Base-by-base conservation (phyloP, 768 basidiomycete genomes). In the Exidia glandulosa region DNA sequence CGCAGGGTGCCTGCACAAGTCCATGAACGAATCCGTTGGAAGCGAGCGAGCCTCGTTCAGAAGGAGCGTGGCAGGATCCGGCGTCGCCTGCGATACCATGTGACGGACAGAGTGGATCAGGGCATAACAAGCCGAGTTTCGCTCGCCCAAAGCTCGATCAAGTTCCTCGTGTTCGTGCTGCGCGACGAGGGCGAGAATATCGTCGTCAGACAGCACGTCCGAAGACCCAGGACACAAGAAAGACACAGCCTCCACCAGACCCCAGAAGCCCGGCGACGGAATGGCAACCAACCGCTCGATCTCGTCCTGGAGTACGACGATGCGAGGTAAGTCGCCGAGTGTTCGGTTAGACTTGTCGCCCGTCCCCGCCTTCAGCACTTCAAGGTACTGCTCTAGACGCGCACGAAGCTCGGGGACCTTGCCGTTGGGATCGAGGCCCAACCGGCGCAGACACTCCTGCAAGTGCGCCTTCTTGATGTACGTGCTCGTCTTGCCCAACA, bases 211-310 rank as follows among this genome's bases (percentile, higher is more conserved):
- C 1, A 75, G 75, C 10, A 64, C 74, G 76, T 27, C 61, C 60
- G 60, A 12, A 52, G 61, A 0, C 45, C 57, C 37, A 63, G 58
- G n/a, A n/a, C n/a, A 56, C 6, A 32, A n/a, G 67, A 63, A 19
- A 10, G 78, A 64, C 12, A 69, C 63, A 3, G 68, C 77, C 62
- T 77, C 74, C 1, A 71, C 67, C 16, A 80, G 67, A 62, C 78
- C 76, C 77, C 78, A 79, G 60, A 75, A 78, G 9, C 79, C 79
- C 32, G 79, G 73, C 29, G 78, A 63, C 5, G 80, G 80, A 23
- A 81, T 64, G 1, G 78, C 78, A 13, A 80, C 59, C 23, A 79
- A 71, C 12, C 72, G 69, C 61, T 77, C 76, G 12, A 81, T 63
- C 63, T 79, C 76, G 57, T 67, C 72, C 70, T 78, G 77, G 50